Base-by-base conservation (phyloP, 805 yeast species). In the Candida jianshihensis region DNA sequence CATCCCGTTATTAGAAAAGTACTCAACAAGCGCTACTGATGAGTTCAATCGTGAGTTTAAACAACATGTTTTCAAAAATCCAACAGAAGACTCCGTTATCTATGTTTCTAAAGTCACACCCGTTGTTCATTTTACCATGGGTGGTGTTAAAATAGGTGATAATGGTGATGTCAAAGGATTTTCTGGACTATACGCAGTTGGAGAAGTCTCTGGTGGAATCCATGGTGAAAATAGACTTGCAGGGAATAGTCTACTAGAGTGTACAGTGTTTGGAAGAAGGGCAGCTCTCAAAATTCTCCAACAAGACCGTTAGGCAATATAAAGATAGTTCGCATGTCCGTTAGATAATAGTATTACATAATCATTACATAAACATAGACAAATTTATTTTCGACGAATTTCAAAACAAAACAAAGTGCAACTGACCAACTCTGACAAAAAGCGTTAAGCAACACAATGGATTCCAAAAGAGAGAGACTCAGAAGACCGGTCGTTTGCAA, bases 201-300 rank as follows among this genome's bases (percentile, higher is more conserved):
- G 86, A 12, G 86, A 79, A 51, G 71, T 75, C 16, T 71, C 79
- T 33, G 85, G 84, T 15, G 86, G 84, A 30, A 71, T 78, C 5
- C 85, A 78, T 50, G 86, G 86, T 10, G 68, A 63, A 13, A 75
- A 75, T 47, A 66, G 84, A 54, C 55, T 79, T 2, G 55, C 48
- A n/a, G 55, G 55, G 13, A 51, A 51, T 33, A 47, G 53, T 14
- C 34, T 51, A 8, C 30, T 51, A 22, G 55, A 51, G 32, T 51
- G 55, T 36, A 48, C 44, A 19, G 81, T 76, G 0, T 77, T 70
- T 53, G 81, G 81, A 4, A 63, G 65, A 40, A 62, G 70, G 12
- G 78, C 74, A 15, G 78, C 75, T 3, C 16, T 37, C 3, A n/a
- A 24, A 9, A 26, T 17, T 13, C 24, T 21, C 24, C 8, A 21